Conservation (phyloP, 2,329 filamentous ascomycete genomes). For the Fusarium sp. region DNA sequence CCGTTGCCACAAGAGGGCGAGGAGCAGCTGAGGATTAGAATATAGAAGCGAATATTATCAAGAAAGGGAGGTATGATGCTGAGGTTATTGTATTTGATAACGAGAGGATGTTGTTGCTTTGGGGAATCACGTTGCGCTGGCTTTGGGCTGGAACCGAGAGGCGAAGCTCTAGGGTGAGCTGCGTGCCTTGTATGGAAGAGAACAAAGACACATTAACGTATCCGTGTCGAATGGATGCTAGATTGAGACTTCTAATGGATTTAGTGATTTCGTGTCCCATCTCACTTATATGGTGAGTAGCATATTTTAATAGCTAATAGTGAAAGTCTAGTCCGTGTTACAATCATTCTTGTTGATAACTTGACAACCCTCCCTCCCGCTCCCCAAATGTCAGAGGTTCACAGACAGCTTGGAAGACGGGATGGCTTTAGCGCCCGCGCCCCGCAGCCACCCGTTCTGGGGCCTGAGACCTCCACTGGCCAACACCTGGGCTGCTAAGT, state of each 20-base stretch:
- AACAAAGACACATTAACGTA: no score
- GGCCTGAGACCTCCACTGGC: not conserved
- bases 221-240: no score
- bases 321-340: no score
- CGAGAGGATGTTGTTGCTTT: slow-evolving; percentile 50
- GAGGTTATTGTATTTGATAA: slow-evolving; percentile 76
- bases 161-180: slow-evolving; percentile 54
- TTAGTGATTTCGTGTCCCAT: not conserved
- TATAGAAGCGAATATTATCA: slow-evolving; percentile 74
- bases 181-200: no score
- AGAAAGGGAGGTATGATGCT: slow-evolving; percentile 80
- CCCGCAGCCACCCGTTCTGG: slow-evolving; percentile 25
- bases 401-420: not conserved
- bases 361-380: no score
- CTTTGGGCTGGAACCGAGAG: slow-evolving; percentile 40
- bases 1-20: slow-evolving; percentile 74
- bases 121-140: slow-evolving; percentile 51
- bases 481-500: slow-evolving; percentile 9
- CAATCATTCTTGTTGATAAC: no score
- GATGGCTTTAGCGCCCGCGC: slow-evolving; percentile 30
- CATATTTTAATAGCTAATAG: no score
- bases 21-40: slow-evolving; percentile 78
- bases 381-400: not conserved
- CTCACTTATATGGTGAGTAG: not conserved
- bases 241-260: no score